phyloP scores from a whole-genome alignment of 768 basidiomycete species.

The Boletus rubroflammeus region DNA sequence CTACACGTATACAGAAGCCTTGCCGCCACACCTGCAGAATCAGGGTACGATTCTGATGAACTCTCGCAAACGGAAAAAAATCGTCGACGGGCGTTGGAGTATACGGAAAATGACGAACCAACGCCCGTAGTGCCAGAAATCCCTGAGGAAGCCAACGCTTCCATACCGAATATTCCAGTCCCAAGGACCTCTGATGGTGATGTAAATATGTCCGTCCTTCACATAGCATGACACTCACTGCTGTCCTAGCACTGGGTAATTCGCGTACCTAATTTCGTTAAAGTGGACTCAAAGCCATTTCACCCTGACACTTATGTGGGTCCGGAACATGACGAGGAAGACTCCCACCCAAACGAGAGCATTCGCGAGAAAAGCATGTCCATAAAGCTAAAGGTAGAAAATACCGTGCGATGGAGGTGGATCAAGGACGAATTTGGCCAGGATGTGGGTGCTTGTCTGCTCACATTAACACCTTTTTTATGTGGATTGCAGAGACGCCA shows the following conservation, averaged over 20 bases:
- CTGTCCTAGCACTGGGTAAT: slow-evolving; percentile 73
- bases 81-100: slow-evolving; percentile 68
- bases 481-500: slow-evolving; percentile 57
- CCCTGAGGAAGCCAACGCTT: slow-evolving; percentile 65
- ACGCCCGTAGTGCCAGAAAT: slow-evolving; percentile 52
- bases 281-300: slow-evolving; percentile 85
- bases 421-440: slow-evolving; percentile 66
- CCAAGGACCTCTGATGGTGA: slow-evolving; percentile 78
- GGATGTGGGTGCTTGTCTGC: slow-evolving; percentile 54
- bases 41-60: slow-evolving; percentile 61
- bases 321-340: slow-evolving; percentile 74
- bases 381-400: slow-evolving; percentile 86
- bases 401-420: slow-evolving; percentile 97
- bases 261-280: slow-evolving; percentile 90
- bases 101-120: slow-evolving; percentile 73
- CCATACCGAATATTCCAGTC: slow-evolving; percentile 84
- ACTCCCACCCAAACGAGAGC: slow-evolving; percentile 52
- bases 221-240: slow-evolving; percentile 5
- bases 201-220: slow-evolving; percentile 42
- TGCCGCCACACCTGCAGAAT: slow-evolving; percentile 36
- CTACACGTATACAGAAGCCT: slow-evolving; percentile 30
- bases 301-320: slow-evolving; percentile 83
- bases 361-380: slow-evolving; percentile 77
- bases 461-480: neutral
- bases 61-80: slow-evolving; percentile 58